phyloP scores from a whole-genome alignment of 768 basidiomycete species.

The Rhodotorula sphaerocarpa region DNA sequence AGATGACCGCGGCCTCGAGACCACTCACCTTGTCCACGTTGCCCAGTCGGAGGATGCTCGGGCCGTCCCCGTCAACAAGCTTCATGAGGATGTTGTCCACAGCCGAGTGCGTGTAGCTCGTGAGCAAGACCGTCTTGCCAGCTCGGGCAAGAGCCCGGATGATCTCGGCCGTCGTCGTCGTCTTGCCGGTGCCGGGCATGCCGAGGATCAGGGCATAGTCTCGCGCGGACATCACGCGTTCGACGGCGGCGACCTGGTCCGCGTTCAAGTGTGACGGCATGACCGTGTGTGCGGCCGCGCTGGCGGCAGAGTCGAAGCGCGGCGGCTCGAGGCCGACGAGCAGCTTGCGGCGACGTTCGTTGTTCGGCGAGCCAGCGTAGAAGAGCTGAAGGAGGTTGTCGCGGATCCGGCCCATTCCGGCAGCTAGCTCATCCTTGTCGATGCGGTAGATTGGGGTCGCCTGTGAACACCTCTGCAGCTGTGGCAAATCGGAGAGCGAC shows the following conservation, averaged over 20 bases:
- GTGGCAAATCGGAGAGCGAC: constrained; percentile 35
- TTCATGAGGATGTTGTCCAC: constrained; percentile 95
- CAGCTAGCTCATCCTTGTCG: constrained; percentile 84
- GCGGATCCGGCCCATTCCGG: constrained; percentile 78
- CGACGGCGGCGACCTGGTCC: constrained; percentile 64
- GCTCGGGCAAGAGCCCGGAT: constrained; percentile 67
- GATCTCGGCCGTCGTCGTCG: constrained; percentile 82
- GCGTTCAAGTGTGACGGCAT: constrained; percentile 53
- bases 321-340: constrained; percentile 75
- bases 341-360: constrained; percentile 58
- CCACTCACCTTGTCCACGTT: constrained; percentile 70
- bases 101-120: constrained; percentile 93
- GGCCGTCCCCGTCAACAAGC: constrained; percentile 53
- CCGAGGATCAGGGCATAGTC: constrained; percentile 91
- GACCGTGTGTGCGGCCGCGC: constrained; percentile 22
- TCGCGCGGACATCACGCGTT: constrained; percentile 63
- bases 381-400: constrained; percentile 85
- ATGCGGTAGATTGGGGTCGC: constrained; percentile 60
- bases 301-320: constrained; percentile 49
- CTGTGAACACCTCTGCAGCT: constrained; percentile 34
- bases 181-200: constrained; percentile 99
- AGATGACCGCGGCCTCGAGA: neutral
- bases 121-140: constrained; percentile 80
- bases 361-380: constrained; percentile 57
- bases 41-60: constrained; percentile 73